Base-by-base conservation (phyloP, 441 rosid genomes). In the Pelargonium myrrhifolium region DNA sequence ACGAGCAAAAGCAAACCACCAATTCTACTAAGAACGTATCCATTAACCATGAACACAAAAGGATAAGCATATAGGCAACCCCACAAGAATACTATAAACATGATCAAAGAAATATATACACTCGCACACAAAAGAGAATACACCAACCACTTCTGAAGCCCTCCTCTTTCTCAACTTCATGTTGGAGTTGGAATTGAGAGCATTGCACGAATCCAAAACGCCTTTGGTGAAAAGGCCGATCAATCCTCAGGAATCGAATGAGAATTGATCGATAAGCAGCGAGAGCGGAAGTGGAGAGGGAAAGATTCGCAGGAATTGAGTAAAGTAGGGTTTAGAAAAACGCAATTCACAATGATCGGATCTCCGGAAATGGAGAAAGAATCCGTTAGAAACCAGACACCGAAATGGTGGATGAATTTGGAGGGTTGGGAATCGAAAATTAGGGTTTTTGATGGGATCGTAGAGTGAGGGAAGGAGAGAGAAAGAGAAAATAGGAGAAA, bases 161-260 rank as follows among this genome's bases (percentile, higher is more conserved):
- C 92, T 87, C 86, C 92, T 77, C 67, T 85, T 71, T 76, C 86
- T 83, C 68, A 89, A 85, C 89, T 94, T 94, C 99, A 89, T 94
- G 68, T 70, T 75, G 77, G 65, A 73, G 68, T 72, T 76, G 77
- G 69, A 73, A 77, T 80, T 80, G 66, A 79, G 66, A 75, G 83
- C 92, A 89, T 84, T 71, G 82, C 87, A 73, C 31, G 76, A 71
- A 79, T 43, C 62, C 24, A 47, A 58, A 61, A 14, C 55, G 70
- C 42, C 65, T 76, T 67, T n/a, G n/a, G n/a, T n/a, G n/a, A 39
- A 15, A 35, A 56, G 59, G 74, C 66, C 86, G 88, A 89, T 82
- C 88, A 79, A 84, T 65, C 67, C 88, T 69, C 81, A 66, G 62
- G 37, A 71, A 70, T 60, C 74, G 40, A 61, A 61, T 6, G 77